Evolutionary conservation across 2,329 filamentous ascomycete genomes (phyloP), one percentile per base, ranked within the genome.

Genomic region (Microsporum audouinii): DNA sequence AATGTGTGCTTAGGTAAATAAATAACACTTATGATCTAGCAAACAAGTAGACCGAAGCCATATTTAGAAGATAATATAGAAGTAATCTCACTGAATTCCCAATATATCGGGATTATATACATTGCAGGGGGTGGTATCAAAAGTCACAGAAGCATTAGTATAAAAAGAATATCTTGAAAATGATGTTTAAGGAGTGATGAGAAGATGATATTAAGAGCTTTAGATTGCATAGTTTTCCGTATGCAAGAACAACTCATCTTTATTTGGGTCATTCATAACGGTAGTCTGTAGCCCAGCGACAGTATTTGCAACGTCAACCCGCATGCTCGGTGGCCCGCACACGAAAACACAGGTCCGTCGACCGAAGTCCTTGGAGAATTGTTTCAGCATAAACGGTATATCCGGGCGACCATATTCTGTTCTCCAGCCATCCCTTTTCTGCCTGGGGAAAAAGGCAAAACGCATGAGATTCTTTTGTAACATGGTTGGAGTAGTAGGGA

Each of bases 151-250:
- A n/a, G 29, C 27, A 41, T 36, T 12, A 23, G 4, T 55, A 8
- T n/a, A n/a, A 34, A 58, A n/a, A 31, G 3, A 36, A 57, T 27
- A 58, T 33, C 5, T 3, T 34, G 27, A 38, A 39, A 36, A 17
- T 17, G 27, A 23, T 58, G 10, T 29, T 14, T 58, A 31, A 14
- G 53, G 33, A 55, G 17, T 17, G 5, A 36, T 33, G 5, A 36
- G 27, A 31, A 23, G 31, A 36, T n/a, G 7, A 41, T n/a, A 47
- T 58, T 61, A 29, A 59, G n/a, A 17, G 31, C 4, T n/a, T 80
- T 74, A 96, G 64, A 96, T 79, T 58, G 91, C 89, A 77, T 96
- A 96, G 73, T 96, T 96, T 79, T 97, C 92, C 2, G 91, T 89
- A 77, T 96, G 92, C 72, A 96, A 75, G 72, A 91, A 96, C 60